Base-by-base conservation (phyloP, 1,284 basidiomycete species). In the Ustilago curta region DNA sequence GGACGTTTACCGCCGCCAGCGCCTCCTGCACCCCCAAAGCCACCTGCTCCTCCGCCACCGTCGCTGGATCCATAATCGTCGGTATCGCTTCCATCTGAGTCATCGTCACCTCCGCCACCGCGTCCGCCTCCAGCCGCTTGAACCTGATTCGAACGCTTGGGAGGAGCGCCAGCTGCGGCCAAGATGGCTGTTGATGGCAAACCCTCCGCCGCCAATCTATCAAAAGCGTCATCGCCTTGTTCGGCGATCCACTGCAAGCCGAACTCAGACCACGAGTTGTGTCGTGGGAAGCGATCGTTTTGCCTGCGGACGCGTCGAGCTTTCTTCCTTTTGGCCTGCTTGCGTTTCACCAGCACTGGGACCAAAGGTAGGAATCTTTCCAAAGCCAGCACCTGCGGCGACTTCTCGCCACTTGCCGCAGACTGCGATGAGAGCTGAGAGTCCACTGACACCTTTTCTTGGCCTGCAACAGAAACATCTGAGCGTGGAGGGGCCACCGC, bases 21-120 rank as follows among this genome's bases (percentile, higher is more conserved):
- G 25, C 64, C 70, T 47, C 76, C 75, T 50, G 64, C 55, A 12
- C 64, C 69, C 35, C 65, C 64, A 37, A 56, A 68, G 23, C 66
- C 66, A 12, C 62, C 63, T 27, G 43, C 49, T 16, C 63, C 69
- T 16, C 63, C 64, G 19, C 67, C 74, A 12, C 76, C 77, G 42
- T 80, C 78, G 53, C 78, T 80, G 18, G 78, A 80, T 5, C 79
- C 79, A 45, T 80, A 80, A 49, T 80, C 75, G 43, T 76, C 76
- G 18, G 78, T 76, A 35, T 63, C 64, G 37, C 66, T 67, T 40
- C 45, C 62, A 29, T 70, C 61, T 5, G 54, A 56, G 23, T 65
- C 66, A 32, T 54, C 64, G 27, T 64, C 47, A 4, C 55, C 59
- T 4, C 59, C 61, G 2, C 58, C 64, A 14, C 51, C 55, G 14